A percentile compares a stretch with the other conserved stretches of the same genome.
Evolutionary conservation across 2,329 filamentous ascomycete species (phyloP).

Genomic region (Fusarium solani-melongenae): DNA sequence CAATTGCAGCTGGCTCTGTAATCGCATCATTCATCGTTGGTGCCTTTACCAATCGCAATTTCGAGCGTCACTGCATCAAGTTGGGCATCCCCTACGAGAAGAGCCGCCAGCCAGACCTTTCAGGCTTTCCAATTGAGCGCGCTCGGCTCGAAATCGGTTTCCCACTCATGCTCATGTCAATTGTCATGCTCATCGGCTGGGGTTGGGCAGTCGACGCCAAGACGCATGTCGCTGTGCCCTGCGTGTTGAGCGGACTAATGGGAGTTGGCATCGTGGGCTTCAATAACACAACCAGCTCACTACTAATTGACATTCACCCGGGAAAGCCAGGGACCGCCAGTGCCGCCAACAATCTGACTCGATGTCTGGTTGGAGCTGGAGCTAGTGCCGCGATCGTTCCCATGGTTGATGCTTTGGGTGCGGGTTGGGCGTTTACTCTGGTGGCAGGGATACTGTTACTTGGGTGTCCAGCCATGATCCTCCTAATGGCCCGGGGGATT

Average conservation of each 20-base stretch:
- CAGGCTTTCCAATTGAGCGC: constrained; percentile 62
- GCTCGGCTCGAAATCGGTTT: constrained; percentile 61
- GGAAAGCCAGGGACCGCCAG: constrained; percentile 63
- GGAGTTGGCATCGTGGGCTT: constrained; percentile 64
- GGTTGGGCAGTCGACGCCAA: constrained; percentile 62
- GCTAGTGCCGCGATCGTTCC: constrained; percentile 63
- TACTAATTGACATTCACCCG: constrained; percentile 68
- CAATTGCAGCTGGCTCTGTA: constrained; percentile 61
- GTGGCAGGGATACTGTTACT: constrained; percentile 56
- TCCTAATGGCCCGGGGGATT: constrained; percentile 56
- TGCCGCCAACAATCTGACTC: constrained; percentile 66
- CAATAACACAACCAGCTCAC: constrained; percentile 62
- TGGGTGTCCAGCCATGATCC: constrained; percentile 52
- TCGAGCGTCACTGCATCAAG: constrained; percentile 66
- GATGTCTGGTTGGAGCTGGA: constrained; percentile 66
- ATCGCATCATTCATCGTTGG: constrained; percentile 60
- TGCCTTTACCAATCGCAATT: constrained; percentile 74
- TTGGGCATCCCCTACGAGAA: constrained; percentile 65
- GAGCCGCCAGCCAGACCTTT: constrained; percentile 62
- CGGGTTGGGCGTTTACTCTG: constrained; percentile 64
- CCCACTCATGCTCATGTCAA: constrained; percentile 62
- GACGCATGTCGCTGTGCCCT: constrained; percentile 57
- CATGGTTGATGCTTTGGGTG: constrained; percentile 62
- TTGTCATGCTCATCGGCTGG: constrained; percentile 59
- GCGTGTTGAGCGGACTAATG: constrained; percentile 58